These are phyloP conservation scores for Orbilia javanica DNA, from an alignment of 2,329 filamentous ascomycete genomes.

Conservation along the genomic window DNA sequence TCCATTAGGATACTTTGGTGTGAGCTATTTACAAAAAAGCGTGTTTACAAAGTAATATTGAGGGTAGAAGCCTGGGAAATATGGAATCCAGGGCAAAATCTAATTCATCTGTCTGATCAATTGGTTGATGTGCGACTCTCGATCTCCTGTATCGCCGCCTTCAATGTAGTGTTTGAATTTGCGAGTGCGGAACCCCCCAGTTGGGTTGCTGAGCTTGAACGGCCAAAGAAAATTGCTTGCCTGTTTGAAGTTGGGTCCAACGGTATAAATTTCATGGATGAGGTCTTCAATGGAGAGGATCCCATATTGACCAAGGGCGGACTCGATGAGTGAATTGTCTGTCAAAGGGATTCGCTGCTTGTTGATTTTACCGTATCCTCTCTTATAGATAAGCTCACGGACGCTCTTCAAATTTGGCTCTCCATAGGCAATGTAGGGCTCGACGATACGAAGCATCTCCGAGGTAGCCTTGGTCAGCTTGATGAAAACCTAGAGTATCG, in stretches of 20 bases:
- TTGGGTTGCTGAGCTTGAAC: slow-evolving; percentile 99
- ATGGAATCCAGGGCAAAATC: neutral
- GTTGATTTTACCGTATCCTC: slow-evolving; percentile 98
- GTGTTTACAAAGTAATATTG: neutral
- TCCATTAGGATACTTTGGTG: neutral
- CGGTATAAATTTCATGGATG: slow-evolving; percentile 98
- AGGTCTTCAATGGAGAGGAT: slow-evolving; percentile 99
- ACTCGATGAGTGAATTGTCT: slow-evolving; percentile 98
- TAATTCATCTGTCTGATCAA: slow-evolving; percentile 99
- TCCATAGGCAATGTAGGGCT: slow-evolving; percentile 99
- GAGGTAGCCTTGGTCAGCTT: slow-evolving; percentile 96
- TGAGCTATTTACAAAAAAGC: slow-evolving; percentile 26
- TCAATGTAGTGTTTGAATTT: slow-evolving; percentile 99
- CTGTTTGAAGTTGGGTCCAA: slow-evolving; percentile 99
- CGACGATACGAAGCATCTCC: slow-evolving; percentile 98
- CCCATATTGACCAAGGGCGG: slow-evolving; percentile 95
- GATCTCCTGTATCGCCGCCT: slow-evolving; percentile 98
- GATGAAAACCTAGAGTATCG: slow-evolving; percentile 76
- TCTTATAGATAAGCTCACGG: slow-evolving; percentile 99
- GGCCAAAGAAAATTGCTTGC: slow-evolving; percentile 99
- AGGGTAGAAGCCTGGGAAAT: neutral
- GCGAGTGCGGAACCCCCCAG: slow-evolving; percentile 91
- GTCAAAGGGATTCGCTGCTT: slow-evolving; percentile 97
- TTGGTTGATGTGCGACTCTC: slow-evolving; percentile 96
- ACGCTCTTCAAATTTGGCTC: slow-evolving; percentile 99